Evolutionary conservation across 805 yeast species (phyloP).

Genomic region (Starmerella apicola): DNA sequence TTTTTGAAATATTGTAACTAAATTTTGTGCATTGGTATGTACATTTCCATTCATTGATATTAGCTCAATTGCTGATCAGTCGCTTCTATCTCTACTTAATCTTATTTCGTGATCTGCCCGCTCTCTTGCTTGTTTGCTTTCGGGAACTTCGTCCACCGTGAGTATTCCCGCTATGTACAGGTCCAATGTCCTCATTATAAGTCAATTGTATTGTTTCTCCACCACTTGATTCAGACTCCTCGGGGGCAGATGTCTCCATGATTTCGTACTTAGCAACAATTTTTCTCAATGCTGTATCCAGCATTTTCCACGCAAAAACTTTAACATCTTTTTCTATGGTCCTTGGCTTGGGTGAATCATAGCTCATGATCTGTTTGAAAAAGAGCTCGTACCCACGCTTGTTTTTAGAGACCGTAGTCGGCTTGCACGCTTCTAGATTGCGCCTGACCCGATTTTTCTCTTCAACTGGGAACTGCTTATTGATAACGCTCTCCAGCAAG

Average conservation of each 20-base stretch:
- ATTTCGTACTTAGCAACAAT: slow-evolving; percentile 44
- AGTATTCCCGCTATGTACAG: no score
- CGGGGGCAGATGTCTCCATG: background rate
- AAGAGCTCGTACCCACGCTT: slow-evolving; percentile 29
- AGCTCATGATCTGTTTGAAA: slow-evolving; percentile 44
- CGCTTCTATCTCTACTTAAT: no score
- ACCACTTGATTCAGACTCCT: background rate
- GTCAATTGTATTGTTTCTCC: no score
- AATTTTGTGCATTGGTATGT: no score
- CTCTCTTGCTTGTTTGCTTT: no score
- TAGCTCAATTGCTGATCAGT: no score
- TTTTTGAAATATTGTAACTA: no score
- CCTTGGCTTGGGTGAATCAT: slow-evolving; percentile 52
- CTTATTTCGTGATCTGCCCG: no score
- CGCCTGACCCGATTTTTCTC: slow-evolving; percentile 60
- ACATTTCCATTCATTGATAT: no score
- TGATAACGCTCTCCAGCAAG: slow-evolving; percentile 44
- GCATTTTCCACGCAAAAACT: slow-evolving; percentile 47
- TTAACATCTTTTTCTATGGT: slow-evolving; percentile 61
- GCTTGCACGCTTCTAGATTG: slow-evolving; percentile 51
- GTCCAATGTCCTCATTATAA: no score
- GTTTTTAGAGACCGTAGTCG: slow-evolving; percentile 44
- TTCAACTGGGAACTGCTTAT: slow-evolving; percentile 45
- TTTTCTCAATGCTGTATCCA: slow-evolving; percentile 42
- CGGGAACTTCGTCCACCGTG: no score